These are phyloP conservation scores for Calonectria montana DNA, from an alignment of 2,329 filamentous ascomycete species.

Conservation along the genomic window DNA sequence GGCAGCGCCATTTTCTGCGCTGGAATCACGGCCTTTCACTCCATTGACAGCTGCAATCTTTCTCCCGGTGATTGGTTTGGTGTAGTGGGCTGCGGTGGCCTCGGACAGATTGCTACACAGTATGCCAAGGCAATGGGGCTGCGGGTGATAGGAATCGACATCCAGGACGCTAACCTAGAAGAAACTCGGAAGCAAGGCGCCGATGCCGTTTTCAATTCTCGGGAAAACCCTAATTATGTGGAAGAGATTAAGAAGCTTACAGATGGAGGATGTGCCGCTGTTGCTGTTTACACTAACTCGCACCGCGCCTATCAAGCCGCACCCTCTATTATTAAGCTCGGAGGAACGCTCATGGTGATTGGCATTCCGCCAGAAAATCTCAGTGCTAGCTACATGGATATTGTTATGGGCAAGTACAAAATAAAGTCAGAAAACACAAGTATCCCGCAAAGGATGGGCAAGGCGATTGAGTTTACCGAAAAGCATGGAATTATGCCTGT, in stretches of 20 bases:
- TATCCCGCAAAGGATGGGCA: slow-evolving; percentile 55
- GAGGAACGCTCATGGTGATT: slow-evolving; percentile 56
- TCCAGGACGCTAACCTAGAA: slow-evolving; percentile 54
- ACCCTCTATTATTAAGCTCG: slow-evolving; percentile 48
- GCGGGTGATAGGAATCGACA: slow-evolving; percentile 56
- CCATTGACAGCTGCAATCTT: slow-evolving; percentile 50
- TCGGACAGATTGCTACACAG: slow-evolving; percentile 59
- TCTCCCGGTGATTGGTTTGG: slow-evolving; percentile 53
- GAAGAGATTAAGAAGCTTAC: slow-evolving; percentile 55
- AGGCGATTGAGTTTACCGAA: slow-evolving; percentile 56
- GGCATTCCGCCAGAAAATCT: slow-evolving; percentile 52
- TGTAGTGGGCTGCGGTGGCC: slow-evolving; percentile 57
- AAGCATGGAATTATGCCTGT: slow-evolving; percentile 45
- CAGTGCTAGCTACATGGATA: slow-evolving; percentile 51
- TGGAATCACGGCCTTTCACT: slow-evolving; percentile 58
- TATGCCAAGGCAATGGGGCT: slow-evolving; percentile 59
- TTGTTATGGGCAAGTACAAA: slow-evolving; percentile 52
- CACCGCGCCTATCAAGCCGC: slow-evolving; percentile 40
- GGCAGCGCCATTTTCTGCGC: slow-evolving; percentile 61
- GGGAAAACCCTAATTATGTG: slow-evolving; percentile 49
- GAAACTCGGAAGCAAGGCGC: slow-evolving; percentile 53
- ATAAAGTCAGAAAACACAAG: slow-evolving; percentile 56
- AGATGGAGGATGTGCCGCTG: slow-evolving; percentile 53
- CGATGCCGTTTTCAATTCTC: slow-evolving; percentile 56
- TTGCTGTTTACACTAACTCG: slow-evolving; percentile 53